Conservation (phyloP, 2,329 filamentous ascomycete genomes). For the Hirsutella rhossiliensis region DNA sequence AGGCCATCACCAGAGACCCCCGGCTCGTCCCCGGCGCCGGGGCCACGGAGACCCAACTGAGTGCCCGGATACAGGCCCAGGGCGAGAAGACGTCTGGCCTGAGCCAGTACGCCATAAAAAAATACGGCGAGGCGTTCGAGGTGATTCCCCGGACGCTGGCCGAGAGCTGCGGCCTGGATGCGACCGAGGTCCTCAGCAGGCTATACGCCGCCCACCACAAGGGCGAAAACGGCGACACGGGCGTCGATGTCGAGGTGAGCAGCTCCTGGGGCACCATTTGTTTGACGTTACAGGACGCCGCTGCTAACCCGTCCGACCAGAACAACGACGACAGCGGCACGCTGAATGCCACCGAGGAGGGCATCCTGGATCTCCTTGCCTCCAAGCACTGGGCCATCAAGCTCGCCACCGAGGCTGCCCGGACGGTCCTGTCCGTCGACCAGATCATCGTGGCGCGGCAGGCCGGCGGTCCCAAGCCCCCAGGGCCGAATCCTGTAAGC, state of each 20-base stretch:
- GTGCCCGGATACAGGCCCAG: conserved; percentile 80
- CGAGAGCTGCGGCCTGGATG: conserved; percentile 89
- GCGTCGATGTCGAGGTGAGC: conserved; percentile 77
- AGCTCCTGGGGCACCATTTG: neutral
- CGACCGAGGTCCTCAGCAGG: conserved; percentile 87
- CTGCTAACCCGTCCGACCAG: conserved; percentile 22
- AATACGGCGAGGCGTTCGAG: conserved; percentile 95
- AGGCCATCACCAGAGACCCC: conserved; percentile 90
- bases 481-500: conserved; percentile 70
- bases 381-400: conserved; percentile 96
- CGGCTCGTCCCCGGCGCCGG: conserved; percentile 88
- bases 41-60: conserved; percentile 85
- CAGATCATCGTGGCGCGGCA: conserved; percentile 98
- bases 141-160: conserved; percentile 89
- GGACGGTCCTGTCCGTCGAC: conserved; percentile 90
- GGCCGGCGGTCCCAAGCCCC: conserved; percentile 93
- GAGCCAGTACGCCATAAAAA: conserved; percentile 92
- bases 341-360: conserved; percentile 74
- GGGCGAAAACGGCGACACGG: conserved; percentile 77
- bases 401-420: conserved; percentile 85
- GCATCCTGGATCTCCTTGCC: conserved; percentile 84
- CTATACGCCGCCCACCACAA: conserved; percentile 91
- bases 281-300: neutral
- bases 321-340: conserved; percentile 71
- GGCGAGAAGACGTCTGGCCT: conserved; percentile 89